Evolutionary conservation across 2,329 filamentous ascomycete genomes (phyloP), one percentile per base, ranked within the genome.

Genomic region (Aspergillus luchuensis): DNA sequence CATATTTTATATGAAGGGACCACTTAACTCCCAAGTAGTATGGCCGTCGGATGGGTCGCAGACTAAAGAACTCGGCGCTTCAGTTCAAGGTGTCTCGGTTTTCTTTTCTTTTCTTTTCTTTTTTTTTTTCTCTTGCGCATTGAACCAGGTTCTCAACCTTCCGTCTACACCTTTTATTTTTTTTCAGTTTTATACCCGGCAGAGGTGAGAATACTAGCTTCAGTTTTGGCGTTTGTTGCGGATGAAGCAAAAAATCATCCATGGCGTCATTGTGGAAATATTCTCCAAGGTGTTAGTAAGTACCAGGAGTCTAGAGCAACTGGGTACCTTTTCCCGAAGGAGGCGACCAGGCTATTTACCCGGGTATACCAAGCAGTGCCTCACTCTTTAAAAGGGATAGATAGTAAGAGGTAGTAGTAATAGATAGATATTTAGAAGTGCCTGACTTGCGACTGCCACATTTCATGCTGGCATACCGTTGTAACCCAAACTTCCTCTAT

Each of bases 1-100:
- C 62, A 68, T 55, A 63, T 58, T 60, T 55, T 39, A 28, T 59
- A 63, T 54, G 49, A 49, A 52, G 51, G 58, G 52, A 56, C 39
- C 52, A 55, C 52, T 50, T 30, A 30, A 50, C 25, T 19, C 41
- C 47, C 25, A 50, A 49, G 45, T 19, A 50, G 47, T 50, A 30
- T 28, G 41, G 19, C 13, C 25, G 19, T 49, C 21, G 45, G 45
- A 49, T 49, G 45, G 45, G 41, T 45, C 41, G 41, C 19, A 8
- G 23, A 30, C 23, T 49, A 15, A 30, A 49, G 45, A 49, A 23
- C 19, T 45, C 17, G 41, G 13, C 41, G 41, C 41, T 45, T 21
- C 41, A 45, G 41, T 45, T 21, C 19, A 45, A 21, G 19, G 11
- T 23, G 41, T 19, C 41, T 45, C 19, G 10, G 11, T 45, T 19